phyloP scores from a whole-genome alignment of 148 eudicot genomes.

The Dysphania ambrosioides region DNA sequence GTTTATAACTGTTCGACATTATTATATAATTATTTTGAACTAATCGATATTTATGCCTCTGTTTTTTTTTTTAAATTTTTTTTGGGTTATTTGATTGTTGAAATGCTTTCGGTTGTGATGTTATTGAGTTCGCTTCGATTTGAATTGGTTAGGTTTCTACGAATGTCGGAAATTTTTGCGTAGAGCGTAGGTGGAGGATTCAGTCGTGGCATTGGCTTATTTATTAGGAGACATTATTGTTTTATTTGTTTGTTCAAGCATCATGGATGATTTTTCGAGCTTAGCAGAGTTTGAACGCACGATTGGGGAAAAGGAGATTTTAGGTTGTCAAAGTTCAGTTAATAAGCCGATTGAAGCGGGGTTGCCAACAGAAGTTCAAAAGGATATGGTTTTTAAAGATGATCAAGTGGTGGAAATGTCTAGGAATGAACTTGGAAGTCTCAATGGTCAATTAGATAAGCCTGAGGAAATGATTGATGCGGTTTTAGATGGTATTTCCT shows the following conservation, averaged over 20 bases:
- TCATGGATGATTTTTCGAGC: background rate
- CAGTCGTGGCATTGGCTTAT: background rate
- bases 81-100: background rate
- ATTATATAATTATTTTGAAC: too few species aligned
- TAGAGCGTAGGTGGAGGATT: background rate
- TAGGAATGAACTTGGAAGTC: conserved; percentile 4
- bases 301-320: background rate
- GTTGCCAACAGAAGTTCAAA: background rate
- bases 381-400: background rate
- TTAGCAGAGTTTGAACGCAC: background rate
- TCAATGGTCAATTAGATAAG: conserved; percentile 3
- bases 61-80: too few species aligned
- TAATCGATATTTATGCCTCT: background rate
- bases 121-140: background rate
- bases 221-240: background rate
- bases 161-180: background rate
- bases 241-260: background rate
- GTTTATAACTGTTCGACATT: too few species aligned
- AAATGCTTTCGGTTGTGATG: background rate
- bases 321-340: background rate
- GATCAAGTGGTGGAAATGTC: background rate
- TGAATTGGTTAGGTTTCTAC: background rate
- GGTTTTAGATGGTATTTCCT: background rate
- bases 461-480: background rate
- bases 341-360: background rate